Conservation (phyloP, 768 basidiomycete genomes). For the Hirschioporus abietinus region DNA sequence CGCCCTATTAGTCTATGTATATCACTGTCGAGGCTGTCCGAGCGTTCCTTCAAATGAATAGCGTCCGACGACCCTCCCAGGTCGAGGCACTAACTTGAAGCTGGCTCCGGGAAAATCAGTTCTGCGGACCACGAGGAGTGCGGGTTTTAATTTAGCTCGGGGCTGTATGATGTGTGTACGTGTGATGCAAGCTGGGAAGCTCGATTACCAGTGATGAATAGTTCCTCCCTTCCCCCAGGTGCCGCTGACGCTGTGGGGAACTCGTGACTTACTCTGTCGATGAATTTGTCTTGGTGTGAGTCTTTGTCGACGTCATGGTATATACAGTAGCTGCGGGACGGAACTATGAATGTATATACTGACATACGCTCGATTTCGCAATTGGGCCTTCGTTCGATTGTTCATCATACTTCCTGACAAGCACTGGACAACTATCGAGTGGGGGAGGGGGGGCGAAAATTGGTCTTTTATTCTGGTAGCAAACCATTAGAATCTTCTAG, state of each 20-base stretch:
- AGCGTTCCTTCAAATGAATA: background rate
- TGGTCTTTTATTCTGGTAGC: background rate
- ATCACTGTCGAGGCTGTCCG: background rate
- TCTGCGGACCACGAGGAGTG: background rate
- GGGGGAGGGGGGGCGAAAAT: background rate
- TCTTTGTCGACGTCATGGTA: background rate
- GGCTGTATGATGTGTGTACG: background rate
- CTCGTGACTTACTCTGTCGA: background rate
- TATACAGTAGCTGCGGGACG: background rate
- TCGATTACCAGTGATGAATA: background rate
- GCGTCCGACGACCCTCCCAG: no score
- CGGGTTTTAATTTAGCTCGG: background rate
- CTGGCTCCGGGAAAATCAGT: background rate
- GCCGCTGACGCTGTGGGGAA: background rate
- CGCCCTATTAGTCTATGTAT: background rate
- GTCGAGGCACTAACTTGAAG: background rate
- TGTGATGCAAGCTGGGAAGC: background rate
- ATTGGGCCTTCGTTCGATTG: background rate
- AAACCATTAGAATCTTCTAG: background rate
- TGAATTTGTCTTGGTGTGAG: background rate
- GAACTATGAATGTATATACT: background rate
- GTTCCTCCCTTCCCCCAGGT: background rate
- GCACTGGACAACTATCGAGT: background rate
- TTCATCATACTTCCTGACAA: background rate
- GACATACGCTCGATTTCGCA: background rate